A percentile compares a stretch with the other conserved stretches of the same genome.
Evolutionary conservation across 345 rosid genomes (phyloP).

Genomic region (Lepidium africanum): DNA sequence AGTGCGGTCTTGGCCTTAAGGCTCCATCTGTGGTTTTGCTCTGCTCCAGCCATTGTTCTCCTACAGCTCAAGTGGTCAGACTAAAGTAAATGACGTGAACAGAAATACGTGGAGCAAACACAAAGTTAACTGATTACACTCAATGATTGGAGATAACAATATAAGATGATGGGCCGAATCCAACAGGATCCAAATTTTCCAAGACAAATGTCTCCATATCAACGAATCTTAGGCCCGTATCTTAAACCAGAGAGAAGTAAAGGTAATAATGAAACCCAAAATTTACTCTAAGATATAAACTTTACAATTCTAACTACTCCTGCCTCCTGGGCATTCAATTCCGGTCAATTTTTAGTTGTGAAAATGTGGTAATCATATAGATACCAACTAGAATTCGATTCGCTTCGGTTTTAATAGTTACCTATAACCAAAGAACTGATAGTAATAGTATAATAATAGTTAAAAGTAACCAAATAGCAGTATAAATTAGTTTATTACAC

Average conservation of each 20-base stretch:
- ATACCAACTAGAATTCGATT: no score
- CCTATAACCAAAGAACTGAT: no score
- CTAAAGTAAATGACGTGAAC: background rate
- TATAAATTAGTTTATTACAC: no score
- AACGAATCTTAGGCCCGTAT: background rate
- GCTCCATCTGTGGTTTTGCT: slow-evolving; percentile 52
- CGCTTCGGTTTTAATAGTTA: no score
- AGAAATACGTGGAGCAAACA: background rate
- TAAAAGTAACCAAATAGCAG: no score
- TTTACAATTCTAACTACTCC: no score
- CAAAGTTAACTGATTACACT: background rate
- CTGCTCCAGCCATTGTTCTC: slow-evolving; percentile 21
- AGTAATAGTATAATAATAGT: no score
- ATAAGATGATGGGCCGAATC: background rate
- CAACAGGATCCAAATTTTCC: background rate
- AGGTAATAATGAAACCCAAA: background rate
- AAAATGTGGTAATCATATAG: no score
- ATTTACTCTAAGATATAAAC: background rate
- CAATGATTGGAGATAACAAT: background rate
- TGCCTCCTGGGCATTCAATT: no score
- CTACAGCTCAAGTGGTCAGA: background rate
- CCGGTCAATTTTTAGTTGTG: no score
- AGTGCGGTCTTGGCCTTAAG: slow-evolving; percentile 54
- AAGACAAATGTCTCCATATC: background rate
- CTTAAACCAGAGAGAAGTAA: background rate